Percentiles rank a stretch among this genome's conserved stretches.
Evolutionary conservation across 2,329 filamentous ascomycete genomes (phyloP).

Genomic region (Talaromyces sp.): DNA sequence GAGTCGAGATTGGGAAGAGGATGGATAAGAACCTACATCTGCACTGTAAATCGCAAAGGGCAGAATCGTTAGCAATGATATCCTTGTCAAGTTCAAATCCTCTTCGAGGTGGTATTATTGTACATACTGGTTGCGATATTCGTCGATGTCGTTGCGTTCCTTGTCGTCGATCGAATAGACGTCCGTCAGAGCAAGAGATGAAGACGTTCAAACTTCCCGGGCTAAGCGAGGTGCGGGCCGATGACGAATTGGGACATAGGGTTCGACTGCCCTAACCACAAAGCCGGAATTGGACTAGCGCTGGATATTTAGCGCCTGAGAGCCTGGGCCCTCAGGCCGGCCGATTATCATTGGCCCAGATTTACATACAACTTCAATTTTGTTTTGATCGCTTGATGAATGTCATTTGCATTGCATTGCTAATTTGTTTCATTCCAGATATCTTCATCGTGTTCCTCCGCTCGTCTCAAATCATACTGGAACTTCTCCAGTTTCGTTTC

Average conservation of each 20-base stretch:
- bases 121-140: conserved; percentile 46
- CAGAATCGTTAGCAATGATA: conserved; percentile 44
- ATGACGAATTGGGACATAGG: conserved; percentile 19
- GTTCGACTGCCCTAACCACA: conserved; percentile 38
- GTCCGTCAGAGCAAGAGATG: conserved; percentile 18
- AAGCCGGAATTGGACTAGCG: conserved; percentile 1
- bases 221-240: conserved; percentile 39
- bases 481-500: conserved; percentile 44
- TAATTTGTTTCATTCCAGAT: not conserved
- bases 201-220: conserved; percentile 9
- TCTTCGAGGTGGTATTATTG: conserved; percentile 3
- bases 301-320: not conserved
- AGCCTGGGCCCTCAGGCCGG: not conserved
- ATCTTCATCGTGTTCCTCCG: conserved; percentile 23
- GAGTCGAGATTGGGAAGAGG: conserved; percentile 23
- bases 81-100: not conserved
- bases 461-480: conserved; percentile 31
- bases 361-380: not conserved
- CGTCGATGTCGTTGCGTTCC: conserved; percentile 34
- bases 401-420: not conserved
- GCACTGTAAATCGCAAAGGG: conserved; percentile 57
- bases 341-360: conserved; percentile 5
- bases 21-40: conserved; percentile 66
- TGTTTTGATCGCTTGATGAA: not conserved
- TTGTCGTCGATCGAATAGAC: conserved; percentile 30